Evolutionary conservation across 1,284 basidiomycete genomes (phyloP).

Genomic region (Takashimella tepidaria): DNA sequence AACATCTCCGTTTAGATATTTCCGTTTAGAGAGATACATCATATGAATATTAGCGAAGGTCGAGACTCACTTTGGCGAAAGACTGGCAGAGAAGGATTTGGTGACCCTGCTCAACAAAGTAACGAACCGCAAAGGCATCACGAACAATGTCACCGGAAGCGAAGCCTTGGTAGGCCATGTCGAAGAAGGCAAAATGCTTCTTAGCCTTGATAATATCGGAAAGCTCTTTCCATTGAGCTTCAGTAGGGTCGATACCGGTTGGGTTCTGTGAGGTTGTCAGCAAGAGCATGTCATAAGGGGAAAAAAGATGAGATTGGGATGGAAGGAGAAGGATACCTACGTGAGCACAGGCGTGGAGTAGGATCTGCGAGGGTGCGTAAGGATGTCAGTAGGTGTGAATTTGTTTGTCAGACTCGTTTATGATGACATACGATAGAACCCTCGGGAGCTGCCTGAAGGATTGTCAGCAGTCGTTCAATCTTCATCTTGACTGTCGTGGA

Average conservation of each 20-base stretch:
- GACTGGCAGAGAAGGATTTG: constrained; percentile 83
- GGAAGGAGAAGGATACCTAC: constrained; percentile 41
- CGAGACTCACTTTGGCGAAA: constrained; percentile 70
- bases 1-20: too few relatives aligned
- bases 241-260: constrained; percentile 92
- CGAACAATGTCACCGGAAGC: constrained; percentile 81
- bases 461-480: constrained; percentile 8
- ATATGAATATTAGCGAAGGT: too few relatives aligned
- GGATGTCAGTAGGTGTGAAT: constrained; percentile 11
- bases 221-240: constrained; percentile 87
- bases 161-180: constrained; percentile 88
- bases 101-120: constrained; percentile 87
- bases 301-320: too few relatives aligned
- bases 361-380: constrained; percentile 28
- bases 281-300: neutral
- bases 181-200: constrained; percentile 57
- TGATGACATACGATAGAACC: constrained; percentile 48
- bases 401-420: too few relatives aligned
- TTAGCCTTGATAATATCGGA: constrained; percentile 71
- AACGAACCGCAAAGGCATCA: constrained; percentile 90
- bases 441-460: constrained; percentile 47
- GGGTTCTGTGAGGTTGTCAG: constrained; percentile 93
- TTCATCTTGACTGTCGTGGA: too few relatives aligned
- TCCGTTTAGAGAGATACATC: too few relatives aligned
- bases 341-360: constrained; percentile 55